A percentile compares a stretch with the other conserved stretches of the same genome.
Conservation (phyloP, 169 alveolate genomes). For the Babesia bovis region DNA sequence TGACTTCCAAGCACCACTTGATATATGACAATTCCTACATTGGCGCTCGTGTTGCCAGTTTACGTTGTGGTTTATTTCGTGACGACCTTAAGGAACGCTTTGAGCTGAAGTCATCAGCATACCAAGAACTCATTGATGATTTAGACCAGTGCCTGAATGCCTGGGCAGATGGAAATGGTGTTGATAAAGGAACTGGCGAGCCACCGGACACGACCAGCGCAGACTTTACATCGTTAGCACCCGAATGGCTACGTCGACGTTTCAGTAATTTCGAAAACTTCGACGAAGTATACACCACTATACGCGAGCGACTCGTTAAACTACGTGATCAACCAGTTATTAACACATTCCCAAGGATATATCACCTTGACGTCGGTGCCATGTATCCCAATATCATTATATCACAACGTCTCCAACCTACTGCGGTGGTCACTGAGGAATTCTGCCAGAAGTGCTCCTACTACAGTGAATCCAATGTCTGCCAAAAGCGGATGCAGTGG, state of each 20-base stretch:
- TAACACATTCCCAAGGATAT: conserved; percentile 51
- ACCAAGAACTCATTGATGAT: conserved; percentile 83
- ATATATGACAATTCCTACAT: conserved; percentile 86
- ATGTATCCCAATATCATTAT: conserved; percentile 99
- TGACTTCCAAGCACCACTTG: conserved; percentile 70
- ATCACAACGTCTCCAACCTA: conserved; percentile 98
- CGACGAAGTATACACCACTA: conserved; percentile 45
- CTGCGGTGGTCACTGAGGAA: conserved; percentile 93
- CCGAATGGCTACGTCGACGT: conserved; percentile 27
- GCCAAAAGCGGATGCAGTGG: conserved; percentile 90
- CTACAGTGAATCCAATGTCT: conserved; percentile 84
- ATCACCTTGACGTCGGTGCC: conserved; percentile 99
- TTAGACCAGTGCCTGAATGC: conserved; percentile 76
- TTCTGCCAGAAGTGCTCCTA: conserved; percentile 93
- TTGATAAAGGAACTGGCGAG: neutral
- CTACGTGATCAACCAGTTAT: conserved; percentile 45
- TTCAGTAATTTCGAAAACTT: conserved; percentile 45
- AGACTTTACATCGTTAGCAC: conserved; percentile 5
- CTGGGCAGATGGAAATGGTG: conserved; percentile 78
- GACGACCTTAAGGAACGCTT: conserved; percentile 93
- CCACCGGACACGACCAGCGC: conserved; percentile 29
- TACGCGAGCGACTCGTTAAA: conserved; percentile 24
- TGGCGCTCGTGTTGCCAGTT: conserved; percentile 97
- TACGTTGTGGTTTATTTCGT: conserved; percentile 94
- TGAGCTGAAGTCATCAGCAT: conserved; percentile 85